Base-by-base conservation (phyloP, 2,329 filamentous ascomycete genomes). In the Alternaria arbusti region DNA sequence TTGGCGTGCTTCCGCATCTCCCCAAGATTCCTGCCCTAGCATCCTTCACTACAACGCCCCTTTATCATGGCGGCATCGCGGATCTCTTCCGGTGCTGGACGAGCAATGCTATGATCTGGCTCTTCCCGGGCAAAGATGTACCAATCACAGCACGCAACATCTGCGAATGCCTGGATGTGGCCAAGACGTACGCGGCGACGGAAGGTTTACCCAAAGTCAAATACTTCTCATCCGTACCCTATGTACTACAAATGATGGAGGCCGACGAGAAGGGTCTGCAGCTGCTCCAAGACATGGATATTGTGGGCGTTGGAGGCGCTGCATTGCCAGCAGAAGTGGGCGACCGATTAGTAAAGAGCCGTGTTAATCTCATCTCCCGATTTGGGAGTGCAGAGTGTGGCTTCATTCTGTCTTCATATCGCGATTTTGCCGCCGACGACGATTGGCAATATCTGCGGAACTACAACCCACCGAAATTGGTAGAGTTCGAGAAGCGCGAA, bases 171-270 rank as follows among this genome's bases (percentile, higher is more conserved):
- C 74, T 90, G 1, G 68, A 80, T 0, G 70, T 74, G 12, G 82
- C 84, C 5, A 71, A 30, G 61, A 69, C 45, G 13, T 46, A 68
- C 46, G 28, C 72, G 57, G 12, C 57, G n/a, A 57, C 55, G n/a
- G 62, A 57, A 52, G 59, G 64, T n/a, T 55, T 67, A 5, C 77
- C 80, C 0, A 65, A 70, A 22, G 79, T 89, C 3, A 82, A 79
- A 44, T 90, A 89, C 67, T 90, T 91, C 68, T 87, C 88, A 0
- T 88, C 85, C 0, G 88, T 91, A 0, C 92, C 92, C 8, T 98
- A 95, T 75, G 94, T 98, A 36, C 86, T 91, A 76, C 93, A 93
- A 51, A 87, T 98, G 69, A 97, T 99, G 91, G 87, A 90, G 72
- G 90, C 94, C 11, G 96, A 93, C 71, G 93, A 97, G 81, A 92